Base-by-base conservation (phyloP, 1,284 basidiomycete species). In the Ceratobasidium sp. region DNA sequence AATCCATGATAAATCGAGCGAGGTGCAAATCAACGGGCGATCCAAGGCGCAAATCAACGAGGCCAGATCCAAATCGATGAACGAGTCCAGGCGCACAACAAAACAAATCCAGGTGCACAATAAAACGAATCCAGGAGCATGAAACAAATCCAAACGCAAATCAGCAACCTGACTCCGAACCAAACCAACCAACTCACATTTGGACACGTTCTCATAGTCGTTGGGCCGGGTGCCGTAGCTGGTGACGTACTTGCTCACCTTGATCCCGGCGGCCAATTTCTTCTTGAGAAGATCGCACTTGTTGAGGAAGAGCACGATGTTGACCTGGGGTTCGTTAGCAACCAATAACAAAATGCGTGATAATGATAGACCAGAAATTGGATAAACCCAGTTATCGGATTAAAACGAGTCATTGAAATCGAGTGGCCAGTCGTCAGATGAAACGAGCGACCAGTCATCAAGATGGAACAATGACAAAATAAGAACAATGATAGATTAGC, bases 231-330 rank as follows among this genome's bases (percentile, higher is more conserved):
- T 85, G 6, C 86, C 85, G 73, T 91, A 92, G 3, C 83, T 84
- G 4, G 82, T 76, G 81, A 93, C 84, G 74, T 91, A 82, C 57
- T 87, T 84, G 72, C 79, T 86, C 27, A 93, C 79, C 73, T 84
- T 83, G 54, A 92, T 88, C 20, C 91, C 91, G 34, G 86, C 84
- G 45, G 88, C 85, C n/a, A 93, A 80, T 77, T 93, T 93, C 65
- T 85, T 78, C 84, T 85, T 84, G 42, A 92, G 80, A 58, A 92
- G 80, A 77, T 92, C 90, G 71, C 83, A 85, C 78, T 92, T 92
- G 79, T 92, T 92, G 73, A 92, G 77, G 77, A 92, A 92, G 71
- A 92, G 81, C 22, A 92, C 84, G 72, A 92, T 85, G 77, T 86
- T 89, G 70, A 91, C 89, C 81, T 43, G 91, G 82, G 31, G 92